Base-by-base conservation (phyloP, 2,329 filamentous ascomycete genomes). In the Hortaea werneckii region DNA sequence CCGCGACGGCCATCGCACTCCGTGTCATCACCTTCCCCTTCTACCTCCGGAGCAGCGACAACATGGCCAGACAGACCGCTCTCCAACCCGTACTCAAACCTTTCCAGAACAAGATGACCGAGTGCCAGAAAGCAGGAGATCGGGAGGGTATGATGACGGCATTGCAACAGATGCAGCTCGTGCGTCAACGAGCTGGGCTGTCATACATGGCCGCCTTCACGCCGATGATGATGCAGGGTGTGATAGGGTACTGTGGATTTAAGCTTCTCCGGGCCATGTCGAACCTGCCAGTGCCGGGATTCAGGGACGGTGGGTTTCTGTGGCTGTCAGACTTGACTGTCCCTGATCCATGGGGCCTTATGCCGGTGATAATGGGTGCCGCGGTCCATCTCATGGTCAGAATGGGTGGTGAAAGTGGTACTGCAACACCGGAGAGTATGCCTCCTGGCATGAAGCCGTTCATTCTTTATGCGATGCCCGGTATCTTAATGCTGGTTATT, bases 301-400 rank as follows among this genome's bases (percentile, higher is more conserved):
- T 96, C 53, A 77, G 85, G 56, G 70, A 68, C 1, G 85, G 85
- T 29, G 82, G 85, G 2, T 67, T 81, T 32, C 67, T 81, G 37
- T 98, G 92, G 92, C 77, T 96, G 54, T 67, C 71, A 1, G 85
- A 96, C 63, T 66, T 98, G 51, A 82, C 87, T 0, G 61, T 80
- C 20, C 65, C 77, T 1, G 92, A 98, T 65, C 90, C 92, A 0
- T 82, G 75, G 57, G 90, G 78, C 55, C 64, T 92, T 37, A 68
- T 96, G 29, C 92, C 92, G 9, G 37, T 56, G 8, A 13, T 60
- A 40, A 65, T 65, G 61, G 62, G 57, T 2, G 57, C 41, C 10
- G 47, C 54, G 4, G 49, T 65, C n/a, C 62, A 65, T 47, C 6
- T 56, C 6, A 40, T 58, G 27, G 47, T 53, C 6, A 58, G 76